Base-by-base conservation (phyloP, 2,329 filamentous ascomycete genomes). In the Cryphonectria nitschkei region DNA sequence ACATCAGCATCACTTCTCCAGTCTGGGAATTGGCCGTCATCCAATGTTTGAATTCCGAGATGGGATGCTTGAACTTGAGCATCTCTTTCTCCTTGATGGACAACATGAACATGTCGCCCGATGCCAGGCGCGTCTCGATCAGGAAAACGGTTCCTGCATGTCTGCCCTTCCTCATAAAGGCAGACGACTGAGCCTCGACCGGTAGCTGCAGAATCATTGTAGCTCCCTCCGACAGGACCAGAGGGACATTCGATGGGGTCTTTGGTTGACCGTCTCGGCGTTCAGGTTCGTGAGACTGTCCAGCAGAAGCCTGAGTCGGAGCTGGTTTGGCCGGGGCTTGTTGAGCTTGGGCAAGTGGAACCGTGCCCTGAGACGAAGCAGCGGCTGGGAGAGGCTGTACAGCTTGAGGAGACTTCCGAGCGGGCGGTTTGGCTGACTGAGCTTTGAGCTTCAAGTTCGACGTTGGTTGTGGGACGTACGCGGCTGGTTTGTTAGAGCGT, bases 1-100 rank as follows among this genome's bases (percentile, higher is more conserved):
- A 73, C 16, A 71, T 68, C 6, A 73, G 52, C 22, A 73, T 71
- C 5, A 71, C n/a, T 14, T 60, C 52, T 14, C 52, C 64, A 1
- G 54, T 16, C 16, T 69, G 41, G 46, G n/a, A 11, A 32, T 52
- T 37, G 34, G 19, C 54, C 0, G 66, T 71, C 11, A 71, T 56
- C 32, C 65, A 67, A 9, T 58, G 58, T 2, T 56, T 60, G 19
- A 66, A 71, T 2, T 69, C 63, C 1, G 62, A 56, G 14, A 68
- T 46, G 0, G 7, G n/a, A 37, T 68, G 66, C 29, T 43, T 61
- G 4, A 73, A 64, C 22, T 73, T 58, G 16, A 37, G 50, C 19
- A 67, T 41, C 9, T 39, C 22, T 8, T 54, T 32, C 11, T 69
- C 65, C 1, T 73, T 52, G 16, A 73, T 26, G 2, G 32, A 67